phyloP scores from a whole-genome alignment of 169 alveolate species.

The Perkinsus marinus region DNA sequence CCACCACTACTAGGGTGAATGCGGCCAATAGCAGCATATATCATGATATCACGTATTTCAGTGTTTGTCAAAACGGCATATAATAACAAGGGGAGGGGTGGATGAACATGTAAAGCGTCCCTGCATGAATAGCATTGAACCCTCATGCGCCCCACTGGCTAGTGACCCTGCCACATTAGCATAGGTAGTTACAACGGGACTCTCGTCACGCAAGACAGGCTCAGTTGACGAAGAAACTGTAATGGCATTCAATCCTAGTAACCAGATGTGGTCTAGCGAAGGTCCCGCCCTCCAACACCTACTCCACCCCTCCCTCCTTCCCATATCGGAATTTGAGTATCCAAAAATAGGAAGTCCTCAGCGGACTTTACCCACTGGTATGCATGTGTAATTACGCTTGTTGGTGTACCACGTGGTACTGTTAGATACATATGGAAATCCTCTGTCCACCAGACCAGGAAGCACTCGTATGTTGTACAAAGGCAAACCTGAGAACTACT shows the following conservation, averaged over 20 bases:
- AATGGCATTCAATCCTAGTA: neutral
- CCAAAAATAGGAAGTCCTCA: neutral
- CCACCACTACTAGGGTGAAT: neutral
- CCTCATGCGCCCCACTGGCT: too few species aligned
- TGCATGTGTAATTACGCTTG: neutral
- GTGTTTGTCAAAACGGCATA: neutral
- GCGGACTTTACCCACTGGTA: constrained; percentile 1
- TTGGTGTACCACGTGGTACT: neutral
- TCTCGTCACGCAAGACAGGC: too few species aligned
- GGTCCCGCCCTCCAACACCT: neutral
- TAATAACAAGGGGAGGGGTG: neutral
- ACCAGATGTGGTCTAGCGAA: neutral
- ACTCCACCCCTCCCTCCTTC: neutral
- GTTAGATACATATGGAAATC: neutral
- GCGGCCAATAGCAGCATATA: neutral
- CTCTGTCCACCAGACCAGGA: neutral
- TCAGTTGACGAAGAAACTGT: neutral
- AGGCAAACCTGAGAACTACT: constrained; percentile 4
- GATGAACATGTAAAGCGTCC: too few species aligned
- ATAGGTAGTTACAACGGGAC: too few species aligned
- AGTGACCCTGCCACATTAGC: too few species aligned
- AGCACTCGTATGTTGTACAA: neutral
- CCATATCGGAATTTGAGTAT: neutral
- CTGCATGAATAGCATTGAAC: too few species aligned
- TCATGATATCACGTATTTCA: neutral